Evolutionary conservation across 225 moss, liverwort and hornwort genomes (phyloP).

Genomic region (Bryoerythrophyllum caledonicum): DNA sequence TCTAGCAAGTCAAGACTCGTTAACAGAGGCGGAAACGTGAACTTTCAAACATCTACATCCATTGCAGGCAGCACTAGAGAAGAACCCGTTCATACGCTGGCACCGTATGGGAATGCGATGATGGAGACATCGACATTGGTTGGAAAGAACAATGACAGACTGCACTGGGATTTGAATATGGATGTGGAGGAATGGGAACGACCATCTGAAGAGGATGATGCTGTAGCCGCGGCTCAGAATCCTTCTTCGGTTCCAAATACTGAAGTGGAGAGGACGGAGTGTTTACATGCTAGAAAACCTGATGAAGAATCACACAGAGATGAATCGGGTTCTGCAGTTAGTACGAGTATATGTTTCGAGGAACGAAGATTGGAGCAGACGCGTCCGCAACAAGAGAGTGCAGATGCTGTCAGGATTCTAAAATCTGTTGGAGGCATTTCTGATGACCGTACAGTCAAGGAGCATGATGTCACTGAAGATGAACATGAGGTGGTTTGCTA

Average conservation of each 20-base stretch:
- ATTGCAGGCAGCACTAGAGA: slow-evolving; percentile 25
- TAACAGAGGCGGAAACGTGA: slow-evolving; percentile 22
- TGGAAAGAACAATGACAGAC: slow-evolving; percentile 59
- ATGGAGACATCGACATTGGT: slow-evolving; percentile 40
- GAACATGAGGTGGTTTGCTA: slow-evolving; percentile 15
- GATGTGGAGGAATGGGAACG: slow-evolving; percentile 99
- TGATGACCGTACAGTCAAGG: slow-evolving; percentile 3
- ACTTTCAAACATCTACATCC: slow-evolving; percentile 18
- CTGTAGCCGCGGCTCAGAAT: slow-evolving; percentile 24
- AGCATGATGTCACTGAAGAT: slow-evolving; percentile 11
- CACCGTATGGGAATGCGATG: slow-evolving; percentile 44
- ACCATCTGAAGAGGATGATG: slow-evolving; percentile 54
- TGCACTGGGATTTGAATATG: slow-evolving; percentile 99
- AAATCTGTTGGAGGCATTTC: slow-evolving; percentile 15
- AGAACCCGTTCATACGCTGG: slow-evolving; percentile 19
- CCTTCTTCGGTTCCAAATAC: slow-evolving; percentile 11
- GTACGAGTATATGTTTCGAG: slow-evolving; percentile 19
- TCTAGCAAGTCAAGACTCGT: slow-evolving; percentile 24
- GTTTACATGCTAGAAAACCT: slow-evolving; percentile 1
- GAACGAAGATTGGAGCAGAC: slow-evolving; percentile 30
- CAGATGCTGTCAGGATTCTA: slow-evolving; percentile 8
- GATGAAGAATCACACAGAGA: slow-evolving; percentile 8
- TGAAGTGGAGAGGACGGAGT: slow-evolving; percentile 29
- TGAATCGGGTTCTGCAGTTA: slow-evolving; percentile 29
- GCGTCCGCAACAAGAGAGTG: slow-evolving; percentile 37